These are phyloP conservation scores for Chytridium lagenaria DNA, from an alignment of 371 early-diverging fungal species.

Conservation along the genomic window DNA sequence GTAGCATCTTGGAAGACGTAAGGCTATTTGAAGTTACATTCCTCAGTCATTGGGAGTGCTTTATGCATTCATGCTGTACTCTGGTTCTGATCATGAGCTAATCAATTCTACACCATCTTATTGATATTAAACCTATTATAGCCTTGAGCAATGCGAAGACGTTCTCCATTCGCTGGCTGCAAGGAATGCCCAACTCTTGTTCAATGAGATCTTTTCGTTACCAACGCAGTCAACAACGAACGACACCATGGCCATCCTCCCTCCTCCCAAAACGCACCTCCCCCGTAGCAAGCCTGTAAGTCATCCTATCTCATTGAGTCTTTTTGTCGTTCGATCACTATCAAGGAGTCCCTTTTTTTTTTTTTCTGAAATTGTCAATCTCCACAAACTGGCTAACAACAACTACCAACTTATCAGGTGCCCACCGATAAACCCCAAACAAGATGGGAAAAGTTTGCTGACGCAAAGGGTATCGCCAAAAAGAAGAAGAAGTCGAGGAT, in stretches of 20 bases:
- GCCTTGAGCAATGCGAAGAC: constrained; percentile 12
- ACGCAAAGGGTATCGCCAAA: constrained; percentile 95
- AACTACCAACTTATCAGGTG: constrained; percentile 40
- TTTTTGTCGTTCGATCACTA: background rate
- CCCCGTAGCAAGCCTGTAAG: constrained; percentile 89
- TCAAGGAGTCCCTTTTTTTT: background rate
- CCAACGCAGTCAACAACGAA: constrained; percentile 74
- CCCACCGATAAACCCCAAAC: constrained; percentile 90
- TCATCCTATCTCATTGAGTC: background rate
- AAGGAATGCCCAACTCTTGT: constrained; percentile 84
- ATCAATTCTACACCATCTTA: too few relatives aligned
- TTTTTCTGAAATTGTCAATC: background rate
- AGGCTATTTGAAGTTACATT: constrained; percentile 52
- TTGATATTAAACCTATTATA: background rate
- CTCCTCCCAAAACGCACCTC: constrained; percentile 65
- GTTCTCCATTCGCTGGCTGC: constrained; percentile 71
- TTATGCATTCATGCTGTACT: too few relatives aligned
- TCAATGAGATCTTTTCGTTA: constrained; percentile 87
- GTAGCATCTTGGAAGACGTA: constrained; percentile 59
- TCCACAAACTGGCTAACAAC: background rate
- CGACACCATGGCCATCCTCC: constrained; percentile 85
- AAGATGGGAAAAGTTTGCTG: constrained; percentile 99
- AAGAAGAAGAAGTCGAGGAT: constrained; percentile 83
- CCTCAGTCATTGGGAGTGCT: constrained; percentile 3
- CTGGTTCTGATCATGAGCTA: too few relatives aligned